Conservation (phyloP, 495 filamentous ascomycete species). For the Daldinia grandis region DNA sequence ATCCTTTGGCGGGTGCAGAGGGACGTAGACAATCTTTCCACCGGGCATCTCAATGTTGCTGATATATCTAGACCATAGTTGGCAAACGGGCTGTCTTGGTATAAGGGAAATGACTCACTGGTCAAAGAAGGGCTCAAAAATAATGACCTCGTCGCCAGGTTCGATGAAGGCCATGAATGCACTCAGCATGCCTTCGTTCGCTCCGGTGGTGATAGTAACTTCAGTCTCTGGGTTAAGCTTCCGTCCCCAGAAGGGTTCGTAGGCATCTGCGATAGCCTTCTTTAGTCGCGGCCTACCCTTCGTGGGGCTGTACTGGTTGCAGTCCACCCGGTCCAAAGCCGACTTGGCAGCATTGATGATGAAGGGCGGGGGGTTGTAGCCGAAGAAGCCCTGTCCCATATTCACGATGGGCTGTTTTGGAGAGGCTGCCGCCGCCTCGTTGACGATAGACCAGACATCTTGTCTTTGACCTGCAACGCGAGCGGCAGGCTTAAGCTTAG, state of each 20-base stretch:
- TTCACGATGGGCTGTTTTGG: constrained; percentile 92
- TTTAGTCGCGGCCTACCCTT: constrained; percentile 89
- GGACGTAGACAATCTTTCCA: constrained; percentile 91
- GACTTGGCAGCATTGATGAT: constrained; percentile 90
- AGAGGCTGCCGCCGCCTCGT: constrained; percentile 84
- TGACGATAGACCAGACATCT: constrained; percentile 98
- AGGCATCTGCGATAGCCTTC: constrained; percentile 90
- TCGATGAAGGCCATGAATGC: constrained; percentile 99
- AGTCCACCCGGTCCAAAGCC: constrained; percentile 90
- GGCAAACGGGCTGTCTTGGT: neutral
- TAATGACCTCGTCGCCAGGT: constrained; percentile 91
- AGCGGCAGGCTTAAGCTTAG: constrained; percentile 70
- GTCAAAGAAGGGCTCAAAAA: constrained; percentile 99
- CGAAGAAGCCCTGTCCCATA: constrained; percentile 98
- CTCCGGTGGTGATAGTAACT: constrained; percentile 93
- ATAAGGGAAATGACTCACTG: constrained; percentile 67
- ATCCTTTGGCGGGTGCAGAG: constrained; percentile 87
- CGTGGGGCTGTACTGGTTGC: constrained; percentile 98
- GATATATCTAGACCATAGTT: constrained; percentile 69
- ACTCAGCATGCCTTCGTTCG: constrained; percentile 96
- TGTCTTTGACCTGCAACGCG: constrained; percentile 83
- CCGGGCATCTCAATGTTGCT: constrained; percentile 98
- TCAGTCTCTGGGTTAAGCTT: constrained; percentile 87
- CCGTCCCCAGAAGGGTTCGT: constrained; percentile 83
- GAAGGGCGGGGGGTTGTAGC: constrained; percentile 94